Base-by-base conservation (phyloP, 2,329 filamentous ascomycete genomes). In the Talaromyces islandicus region DNA sequence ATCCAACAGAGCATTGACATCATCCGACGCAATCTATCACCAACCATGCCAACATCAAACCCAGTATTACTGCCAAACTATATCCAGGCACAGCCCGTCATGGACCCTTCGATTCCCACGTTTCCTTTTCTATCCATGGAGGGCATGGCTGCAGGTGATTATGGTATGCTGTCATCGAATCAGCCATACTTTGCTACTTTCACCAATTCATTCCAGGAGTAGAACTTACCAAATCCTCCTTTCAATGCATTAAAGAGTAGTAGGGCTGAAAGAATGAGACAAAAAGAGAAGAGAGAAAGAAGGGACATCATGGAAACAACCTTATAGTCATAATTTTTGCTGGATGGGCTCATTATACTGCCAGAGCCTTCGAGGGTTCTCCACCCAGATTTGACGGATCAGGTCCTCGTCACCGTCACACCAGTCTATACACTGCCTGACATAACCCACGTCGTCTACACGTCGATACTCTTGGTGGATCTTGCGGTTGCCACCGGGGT, bases 281-380 rank as follows among this genome's bases (percentile, higher is more conserved):
- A 24, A 17, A 24, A 12, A 6, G 24, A 46, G 43, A 10, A 19
- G n/a, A 21, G 17, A 4, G 6, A 21, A 43, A 21, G 7, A 43
- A 46, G 14, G 24, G 19, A 46, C 19, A 46, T 11, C 19, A 46
- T 11, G 43, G 43, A 24, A 19, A 24, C n/a, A 46, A 24, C 9
- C 48, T 29, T 29, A 52, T 27, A 52, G 48, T 52, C 48, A 27
- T 29, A 52, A 27, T 52, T 29, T 52, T 52, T 52, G 48, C 48
- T 17, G 14, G 25, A 52, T 29, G 7, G 48, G 48, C 27, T 52
- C 48, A 5, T 59, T 27, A 50, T 59, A 59, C 41, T 59, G 57
- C 57, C 52, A 55, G 30, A 59, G 41, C 48, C 57, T 50, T 27
- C 52, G 54, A 7, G 57, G 57, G 38, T 59, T 59, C 14, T 59